Percentiles rank a stretch among this genome's conserved stretches.
Evolutionary conservation across 2,329 filamentous ascomycete genomes (phyloP).

Genomic region (Westerdykella sp.): DNA sequence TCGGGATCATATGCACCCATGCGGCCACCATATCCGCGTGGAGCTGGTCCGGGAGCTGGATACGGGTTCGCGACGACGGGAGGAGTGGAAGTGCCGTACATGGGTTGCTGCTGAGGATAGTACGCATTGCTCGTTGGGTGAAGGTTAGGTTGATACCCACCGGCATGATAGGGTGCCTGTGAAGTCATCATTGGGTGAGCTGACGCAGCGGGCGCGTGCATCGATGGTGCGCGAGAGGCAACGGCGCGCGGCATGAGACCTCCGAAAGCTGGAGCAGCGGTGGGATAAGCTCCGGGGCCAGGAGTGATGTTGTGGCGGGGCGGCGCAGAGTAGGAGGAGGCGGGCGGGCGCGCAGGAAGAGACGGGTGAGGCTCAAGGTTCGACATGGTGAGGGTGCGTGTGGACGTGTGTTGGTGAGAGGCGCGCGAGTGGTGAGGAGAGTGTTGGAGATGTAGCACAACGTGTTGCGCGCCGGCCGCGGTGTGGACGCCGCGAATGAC

Average conservation of each 20-base stretch:
- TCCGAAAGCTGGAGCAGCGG: slow-evolving; percentile 40
- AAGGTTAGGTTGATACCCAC: slow-evolving; percentile 33
- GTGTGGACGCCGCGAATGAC: no score
- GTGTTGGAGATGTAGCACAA: no score
- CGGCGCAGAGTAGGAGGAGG: slow-evolving; percentile 55
- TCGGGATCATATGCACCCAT: slow-evolving; percentile 59
- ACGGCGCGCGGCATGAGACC: slow-evolving; percentile 57
- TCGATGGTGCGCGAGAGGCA: slow-evolving; percentile 36
- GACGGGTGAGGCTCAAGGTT: slow-evolving; percentile 47
- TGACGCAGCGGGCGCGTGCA: slow-evolving; percentile 24
- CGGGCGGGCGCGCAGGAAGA: slow-evolving; percentile 72
- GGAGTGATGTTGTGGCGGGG: slow-evolving; percentile 42
- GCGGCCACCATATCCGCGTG: slow-evolving; percentile 25
- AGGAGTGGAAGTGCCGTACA: slow-evolving; percentile 40
- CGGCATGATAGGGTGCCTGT: slow-evolving; percentile 39
- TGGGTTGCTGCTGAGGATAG: slow-evolving; percentile 41
- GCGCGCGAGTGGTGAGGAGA: no score
- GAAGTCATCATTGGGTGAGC: slow-evolving; percentile 33
- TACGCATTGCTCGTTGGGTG: slow-evolving; percentile 44
- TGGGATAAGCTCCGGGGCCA: slow-evolving; percentile 29
- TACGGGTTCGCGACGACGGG: slow-evolving; percentile 80
- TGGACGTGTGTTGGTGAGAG: background rate
- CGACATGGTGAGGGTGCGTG: slow-evolving; percentile 56
- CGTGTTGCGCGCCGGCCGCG: no score
- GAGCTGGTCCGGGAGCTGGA: slow-evolving; percentile 45